Percentiles rank a stretch among this genome's conserved stretches.
phyloP scores from a whole-genome alignment of 805 yeast genomes.

The Teunomyces atbi region DNA sequence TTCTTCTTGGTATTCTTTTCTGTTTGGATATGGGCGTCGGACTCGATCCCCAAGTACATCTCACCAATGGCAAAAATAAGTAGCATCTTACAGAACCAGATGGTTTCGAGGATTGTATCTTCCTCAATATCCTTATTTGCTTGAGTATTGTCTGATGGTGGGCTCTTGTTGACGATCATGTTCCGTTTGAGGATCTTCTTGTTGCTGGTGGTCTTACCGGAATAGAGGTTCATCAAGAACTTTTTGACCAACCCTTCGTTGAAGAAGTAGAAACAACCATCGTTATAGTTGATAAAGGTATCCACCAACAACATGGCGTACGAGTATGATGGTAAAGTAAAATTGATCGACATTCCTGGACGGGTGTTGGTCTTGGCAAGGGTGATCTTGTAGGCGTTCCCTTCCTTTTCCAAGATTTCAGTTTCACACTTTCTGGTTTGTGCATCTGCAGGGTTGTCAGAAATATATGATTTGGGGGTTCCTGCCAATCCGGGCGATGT shows the following conservation, averaged over 20 bases:
- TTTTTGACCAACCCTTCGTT: constrained; percentile 77
- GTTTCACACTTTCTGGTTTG: constrained; percentile 43
- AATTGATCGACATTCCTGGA: constrained; percentile 67
- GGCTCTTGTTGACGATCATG: constrained; percentile 15
- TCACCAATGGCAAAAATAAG: constrained; percentile 78
- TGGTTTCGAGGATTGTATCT: constrained; percentile 67
- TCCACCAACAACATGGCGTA: constrained; percentile 75
- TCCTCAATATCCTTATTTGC: constrained; percentile 44
- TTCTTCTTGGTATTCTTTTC: constrained; percentile 13
- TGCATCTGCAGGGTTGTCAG: background rate
- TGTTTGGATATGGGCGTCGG: constrained; percentile 54
- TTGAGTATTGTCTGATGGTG: constrained; percentile 35
- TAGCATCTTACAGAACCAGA: constrained; percentile 76
- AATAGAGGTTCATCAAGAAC: constrained; percentile 61
- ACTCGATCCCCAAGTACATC: constrained; percentile 77
- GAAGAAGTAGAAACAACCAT: constrained; percentile 81
- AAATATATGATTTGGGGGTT: constrained; percentile 8
- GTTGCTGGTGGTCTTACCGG: constrained; percentile 44
- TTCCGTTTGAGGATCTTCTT: constrained; percentile 37
- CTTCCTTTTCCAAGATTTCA: constrained; percentile 64
- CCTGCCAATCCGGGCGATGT: constrained; percentile 11
- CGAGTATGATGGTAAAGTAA: constrained; percentile 71
- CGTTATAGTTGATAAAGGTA: constrained; percentile 74
- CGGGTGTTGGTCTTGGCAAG: constrained; percentile 65
- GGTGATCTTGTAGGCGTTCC: constrained; percentile 71